These are phyloP conservation scores for Aspergillus clavatus DNA, from an alignment of 2,329 filamentous ascomycete genomes.

Conservation along the genomic window DNA sequence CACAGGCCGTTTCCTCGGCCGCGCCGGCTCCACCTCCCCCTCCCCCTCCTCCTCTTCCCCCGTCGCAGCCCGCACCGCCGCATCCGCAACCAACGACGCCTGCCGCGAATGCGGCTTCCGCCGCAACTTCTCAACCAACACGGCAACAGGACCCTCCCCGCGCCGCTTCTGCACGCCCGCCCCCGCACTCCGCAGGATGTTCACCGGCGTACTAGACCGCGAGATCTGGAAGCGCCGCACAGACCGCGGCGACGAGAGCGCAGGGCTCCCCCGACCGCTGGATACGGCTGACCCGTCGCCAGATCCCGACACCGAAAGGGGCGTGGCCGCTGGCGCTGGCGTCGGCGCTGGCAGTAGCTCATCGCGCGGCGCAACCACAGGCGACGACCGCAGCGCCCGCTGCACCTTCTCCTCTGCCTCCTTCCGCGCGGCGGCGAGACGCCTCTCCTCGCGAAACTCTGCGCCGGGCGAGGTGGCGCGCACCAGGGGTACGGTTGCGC, in stretches of 20 bases:
- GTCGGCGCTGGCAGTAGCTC: no score
- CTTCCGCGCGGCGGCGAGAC: conserved; percentile 23
- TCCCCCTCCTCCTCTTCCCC: background rate
- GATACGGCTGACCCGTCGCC: conserved; percentile 8
- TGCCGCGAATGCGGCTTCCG: conserved; percentile 31
- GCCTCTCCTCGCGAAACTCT: conserved; percentile 34
- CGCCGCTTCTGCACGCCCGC: conserved; percentile 36
- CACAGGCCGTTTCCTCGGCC: conserved; percentile 36
- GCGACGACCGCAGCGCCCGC: conserved; percentile 22
- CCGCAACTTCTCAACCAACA: conserved; percentile 38
- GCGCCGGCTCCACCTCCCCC: conserved; percentile 7
- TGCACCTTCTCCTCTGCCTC: conserved; percentile 28
- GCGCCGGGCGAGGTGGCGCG: conserved; percentile 41
- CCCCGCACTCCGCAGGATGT: conserved; percentile 23
- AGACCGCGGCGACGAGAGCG: conserved; percentile 18
- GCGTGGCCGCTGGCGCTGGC: background rate
- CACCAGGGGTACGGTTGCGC: conserved; percentile 35
- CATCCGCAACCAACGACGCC: conserved; percentile 30
- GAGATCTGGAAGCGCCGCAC: conserved; percentile 41
- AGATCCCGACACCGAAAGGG: background rate
- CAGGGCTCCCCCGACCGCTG: conserved; percentile 12
- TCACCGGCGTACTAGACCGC: conserved; percentile 24
- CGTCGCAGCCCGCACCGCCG: conserved; percentile 18
- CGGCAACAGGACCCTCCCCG: conserved; percentile 27
- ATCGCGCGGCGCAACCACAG: no score